phyloP scores from a whole-genome alignment of 176 grass and related monocot genomes.

The Oryza meridionalis region DNA sequence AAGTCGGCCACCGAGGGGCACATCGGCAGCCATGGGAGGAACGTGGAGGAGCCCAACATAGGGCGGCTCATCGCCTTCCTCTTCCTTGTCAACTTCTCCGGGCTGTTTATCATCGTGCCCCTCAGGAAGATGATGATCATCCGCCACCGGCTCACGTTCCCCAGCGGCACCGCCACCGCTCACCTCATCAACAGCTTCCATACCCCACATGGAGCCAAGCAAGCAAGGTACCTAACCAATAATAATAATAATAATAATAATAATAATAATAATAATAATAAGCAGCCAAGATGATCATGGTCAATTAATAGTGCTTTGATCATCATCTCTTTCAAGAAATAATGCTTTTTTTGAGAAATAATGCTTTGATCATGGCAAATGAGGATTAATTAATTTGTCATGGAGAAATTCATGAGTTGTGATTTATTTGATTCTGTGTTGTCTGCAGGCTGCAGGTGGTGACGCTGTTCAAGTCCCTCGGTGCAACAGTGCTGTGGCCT shows the following conservation, averaged over 20 bases:
- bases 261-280: too few species aligned
- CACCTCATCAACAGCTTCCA: constrained; percentile 62
- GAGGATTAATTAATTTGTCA: too few species aligned
- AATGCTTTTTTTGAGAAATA: neutral
- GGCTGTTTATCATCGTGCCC: constrained; percentile 40
- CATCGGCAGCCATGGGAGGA: neutral
- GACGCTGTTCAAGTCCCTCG: constrained; percentile 43
- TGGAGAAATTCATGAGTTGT: neutral
- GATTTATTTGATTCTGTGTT: neutral
- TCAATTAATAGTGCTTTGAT: too few species aligned
- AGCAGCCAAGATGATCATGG: too few species aligned
- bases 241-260: too few species aligned
- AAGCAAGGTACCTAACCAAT: constrained; percentile 18
- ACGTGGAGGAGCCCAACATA: constrained; percentile 35
- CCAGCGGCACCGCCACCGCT: constrained; percentile 52
- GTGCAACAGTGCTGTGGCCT: constrained; percentile 44
- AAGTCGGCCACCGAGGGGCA: constrained; percentile 9
- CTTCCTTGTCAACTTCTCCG: constrained; percentile 42
- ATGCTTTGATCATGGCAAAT: neutral
- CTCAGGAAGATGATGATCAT: constrained; percentile 55
- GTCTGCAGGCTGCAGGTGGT: constrained; percentile 38
- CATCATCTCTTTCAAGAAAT: too few species aligned
- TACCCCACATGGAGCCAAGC: constrained; percentile 37
- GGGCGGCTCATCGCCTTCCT: constrained; percentile 45
- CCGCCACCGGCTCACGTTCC: constrained; percentile 46